These are phyloP conservation scores for Leucosporidium scottii DNA, from an alignment of 768 basidiomycete genomes.

Conservation along the genomic window DNA sequence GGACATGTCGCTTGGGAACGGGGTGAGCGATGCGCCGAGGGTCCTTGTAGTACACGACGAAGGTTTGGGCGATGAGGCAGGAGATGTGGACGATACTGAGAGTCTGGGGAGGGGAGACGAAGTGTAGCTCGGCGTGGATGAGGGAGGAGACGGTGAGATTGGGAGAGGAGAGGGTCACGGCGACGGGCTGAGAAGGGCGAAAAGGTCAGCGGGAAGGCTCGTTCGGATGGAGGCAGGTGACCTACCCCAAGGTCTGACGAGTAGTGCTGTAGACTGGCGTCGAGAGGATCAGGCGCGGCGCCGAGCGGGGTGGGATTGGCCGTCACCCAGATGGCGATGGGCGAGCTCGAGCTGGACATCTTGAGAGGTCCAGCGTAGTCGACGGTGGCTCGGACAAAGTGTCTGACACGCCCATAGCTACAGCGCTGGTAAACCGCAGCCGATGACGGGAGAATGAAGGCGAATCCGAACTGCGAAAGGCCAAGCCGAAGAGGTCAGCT, in stretches of 20 bases:
- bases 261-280: not conserved
- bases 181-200: constrained; percentile 10
- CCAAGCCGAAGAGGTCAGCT: not conserved
- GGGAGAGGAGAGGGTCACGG: constrained; percentile 18
- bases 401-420: constrained; percentile 4
- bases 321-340: constrained; percentile 14
- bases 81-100: constrained; percentile 15
- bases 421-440: constrained; percentile 8
- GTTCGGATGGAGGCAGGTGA: not conserved
- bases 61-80: constrained; percentile 14
- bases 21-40: not conserved
- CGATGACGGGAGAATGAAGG: constrained; percentile 5
- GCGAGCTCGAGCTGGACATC: not conserved
- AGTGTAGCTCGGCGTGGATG: constrained; percentile 11
- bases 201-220: not conserved
- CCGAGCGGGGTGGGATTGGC: constrained; percentile 23
- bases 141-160: constrained; percentile 24
- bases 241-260: constrained; percentile 19
- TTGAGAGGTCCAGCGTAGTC: constrained; percentile 9
- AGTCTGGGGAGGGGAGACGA: constrained; percentile 10
- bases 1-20: no score
- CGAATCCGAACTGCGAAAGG: not conserved
- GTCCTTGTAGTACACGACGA: constrained; percentile 8
- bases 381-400: constrained; percentile 18
- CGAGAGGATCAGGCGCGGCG: constrained; percentile 10